Conservation (phyloP, 352 stramenopile species). For the Chrysophaeum taylorii region DNA sequence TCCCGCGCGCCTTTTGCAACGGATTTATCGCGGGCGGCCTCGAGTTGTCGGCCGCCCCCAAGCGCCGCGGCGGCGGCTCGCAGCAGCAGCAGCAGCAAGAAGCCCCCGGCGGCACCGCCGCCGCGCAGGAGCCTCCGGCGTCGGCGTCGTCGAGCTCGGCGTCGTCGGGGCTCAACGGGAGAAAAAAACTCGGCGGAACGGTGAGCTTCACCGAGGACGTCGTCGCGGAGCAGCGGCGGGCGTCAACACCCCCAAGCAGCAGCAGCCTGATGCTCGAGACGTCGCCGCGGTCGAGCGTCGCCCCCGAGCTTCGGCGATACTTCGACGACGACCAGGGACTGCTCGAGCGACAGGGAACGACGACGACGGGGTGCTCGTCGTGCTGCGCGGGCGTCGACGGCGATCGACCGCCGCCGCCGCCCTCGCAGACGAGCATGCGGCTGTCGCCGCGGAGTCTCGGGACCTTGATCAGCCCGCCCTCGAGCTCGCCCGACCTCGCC, state of each 20-base stretch:
- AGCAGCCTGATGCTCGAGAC: too few species aligned
- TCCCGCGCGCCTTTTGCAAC: slow-evolving; percentile 65
- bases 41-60: too few species aligned
- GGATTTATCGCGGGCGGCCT: too few species aligned
- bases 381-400: too few species aligned
- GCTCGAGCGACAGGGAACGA: too few species aligned
- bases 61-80: too few species aligned
- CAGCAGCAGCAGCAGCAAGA: too few species aligned
- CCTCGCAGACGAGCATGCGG: too few species aligned
- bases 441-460: neutral
- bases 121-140: neutral
- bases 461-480: neutral
- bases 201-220: neutral
- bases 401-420: too few species aligned
- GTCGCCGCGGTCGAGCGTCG: neutral
- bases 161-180: neutral
- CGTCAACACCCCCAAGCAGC: neutral
- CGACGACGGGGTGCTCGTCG: too few species aligned
- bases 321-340: neutral
- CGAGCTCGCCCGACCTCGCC: neutral
- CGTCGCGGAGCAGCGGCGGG: neutral
- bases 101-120: too few species aligned
- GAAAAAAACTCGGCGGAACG: neutral
- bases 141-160: neutral
- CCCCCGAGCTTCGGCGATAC: neutral